Evolutionary conservation across 306 rosid species (phyloP), one percentile per base, ranked within the genome.

Genomic region (Mucuna pruriens): DNA sequence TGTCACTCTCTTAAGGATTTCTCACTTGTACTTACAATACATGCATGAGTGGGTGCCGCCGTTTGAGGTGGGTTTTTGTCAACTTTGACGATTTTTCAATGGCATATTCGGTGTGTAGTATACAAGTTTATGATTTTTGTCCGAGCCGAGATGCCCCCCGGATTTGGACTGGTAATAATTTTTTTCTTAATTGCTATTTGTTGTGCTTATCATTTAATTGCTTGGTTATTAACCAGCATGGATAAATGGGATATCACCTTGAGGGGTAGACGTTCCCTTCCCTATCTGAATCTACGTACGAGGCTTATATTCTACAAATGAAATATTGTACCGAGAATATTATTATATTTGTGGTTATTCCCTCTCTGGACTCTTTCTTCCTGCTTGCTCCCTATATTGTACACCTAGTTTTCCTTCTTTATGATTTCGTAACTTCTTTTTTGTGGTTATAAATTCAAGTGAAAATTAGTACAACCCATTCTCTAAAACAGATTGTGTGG

Each of bases 181-280:
- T 80, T 80, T 81, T 79, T 82, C 17, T 54, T 81, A 55, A 10
- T 57, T 19, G 4, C 34, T 62, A 17, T 48, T 60, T 20, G 10
- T 12, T 44, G 55, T 66, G 39, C 36, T 71, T 74, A 10, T 60
- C 39, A 70, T 80, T 80, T 38, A 54, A 44, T 70, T 80, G 67
- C 58, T 77, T 74, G 87, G 86, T 66, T 81, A 39, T 60, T 80
- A 64, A 65, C 83, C 86, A 82, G 88, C 83, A 45, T 38, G 79
- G 78, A 62, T 61, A 60, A 60, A 71, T 65, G 60, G 83, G 65
- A 69, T 16, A 23, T 70, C 25, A 44, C 81, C 69, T 71, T 15
- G 6, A 55, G 79, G 44, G 79, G 44, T 68, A 45, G 82, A 62
- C 39, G 54, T 34, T 52, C 77, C 74, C 62, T 34, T 52, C 77